Evolutionary conservation across 148 eudicot species (phyloP).

Genomic region (Heliosperma pusillum): DNA sequence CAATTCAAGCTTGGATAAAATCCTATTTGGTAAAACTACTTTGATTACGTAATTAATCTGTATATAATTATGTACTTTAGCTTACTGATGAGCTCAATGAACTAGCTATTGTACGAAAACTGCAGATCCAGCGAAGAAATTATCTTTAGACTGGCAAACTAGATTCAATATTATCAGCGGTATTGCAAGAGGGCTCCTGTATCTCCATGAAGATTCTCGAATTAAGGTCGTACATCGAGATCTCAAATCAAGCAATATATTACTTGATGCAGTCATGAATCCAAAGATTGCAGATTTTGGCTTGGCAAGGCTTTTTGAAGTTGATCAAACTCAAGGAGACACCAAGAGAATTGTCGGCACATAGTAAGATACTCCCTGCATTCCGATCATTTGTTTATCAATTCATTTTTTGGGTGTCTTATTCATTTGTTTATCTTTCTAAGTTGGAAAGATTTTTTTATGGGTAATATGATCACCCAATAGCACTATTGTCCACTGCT

Average conservation of each 20-base stretch:
- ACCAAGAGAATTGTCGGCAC: conserved; percentile 15
- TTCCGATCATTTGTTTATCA: no score
- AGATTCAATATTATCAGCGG: conserved; percentile 1
- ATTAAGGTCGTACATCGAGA: conserved; percentile 19
- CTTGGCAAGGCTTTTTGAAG: conserved; percentile 17
- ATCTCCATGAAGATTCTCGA: conserved; percentile 17
- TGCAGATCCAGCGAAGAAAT: conserved; percentile 6
- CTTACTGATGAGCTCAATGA: neutral
- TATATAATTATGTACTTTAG: neutral
- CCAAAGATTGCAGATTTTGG: conserved; percentile 18
- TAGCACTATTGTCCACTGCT: no score
- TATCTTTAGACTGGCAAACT: conserved; percentile 14
- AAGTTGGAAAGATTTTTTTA: no score
- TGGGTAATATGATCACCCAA: no score
- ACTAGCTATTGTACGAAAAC: neutral
- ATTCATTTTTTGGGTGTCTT: no score
- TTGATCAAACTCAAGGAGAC: conserved; percentile 19
- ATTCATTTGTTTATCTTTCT: no score
- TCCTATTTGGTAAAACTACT: conserved; percentile 11
- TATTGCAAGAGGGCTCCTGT: conserved; percentile 1
- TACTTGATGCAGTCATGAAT: conserved; percentile 15
- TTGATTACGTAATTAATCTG: neutral
- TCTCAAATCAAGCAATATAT: conserved; percentile 13
- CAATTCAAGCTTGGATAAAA: conserved; percentile 12
- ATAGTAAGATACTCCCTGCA: conserved; percentile 13